A percentile compares a stretch with the other conserved stretches of the same genome.
These are phyloP conservation scores for Elongisporangium undulatum DNA, from an alignment of 352 stramenopile genomes.

Conservation along the genomic window DNA sequence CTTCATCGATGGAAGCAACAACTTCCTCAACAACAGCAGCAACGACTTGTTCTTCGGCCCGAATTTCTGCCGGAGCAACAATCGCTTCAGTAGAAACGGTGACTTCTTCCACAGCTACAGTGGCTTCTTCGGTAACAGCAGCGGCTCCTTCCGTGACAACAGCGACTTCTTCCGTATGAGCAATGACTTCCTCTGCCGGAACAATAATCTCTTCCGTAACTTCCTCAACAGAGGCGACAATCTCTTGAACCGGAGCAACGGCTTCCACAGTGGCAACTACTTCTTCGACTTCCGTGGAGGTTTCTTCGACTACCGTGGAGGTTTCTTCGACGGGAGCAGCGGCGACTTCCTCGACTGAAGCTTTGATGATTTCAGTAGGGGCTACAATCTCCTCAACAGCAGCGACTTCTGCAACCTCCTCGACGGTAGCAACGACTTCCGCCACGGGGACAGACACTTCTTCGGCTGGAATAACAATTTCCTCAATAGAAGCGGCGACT, in stretches of 20 bases:
- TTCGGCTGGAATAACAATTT: no score
- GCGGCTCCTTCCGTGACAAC: background rate
- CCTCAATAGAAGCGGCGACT: constrained; percentile 4
- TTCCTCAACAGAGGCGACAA: background rate
- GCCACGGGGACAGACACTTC: no score
- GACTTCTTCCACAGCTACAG: background rate
- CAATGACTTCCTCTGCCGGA: background rate
- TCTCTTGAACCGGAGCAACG: background rate
- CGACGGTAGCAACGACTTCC: no score
- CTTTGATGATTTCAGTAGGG: background rate
- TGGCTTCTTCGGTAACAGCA: background rate
- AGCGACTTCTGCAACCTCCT: no score
- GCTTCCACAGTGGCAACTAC: background rate
- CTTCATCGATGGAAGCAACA: no score
- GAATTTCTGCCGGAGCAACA: no score
- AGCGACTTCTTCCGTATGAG: background rate
- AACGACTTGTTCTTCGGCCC: no score
- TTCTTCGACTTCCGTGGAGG: background rate
- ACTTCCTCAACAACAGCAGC: no score
- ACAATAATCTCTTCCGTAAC: background rate
- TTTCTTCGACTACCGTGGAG: background rate
- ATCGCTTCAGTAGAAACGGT: background rate
- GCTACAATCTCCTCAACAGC: constrained; percentile 3
- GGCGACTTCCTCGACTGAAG: constrained; percentile 1
- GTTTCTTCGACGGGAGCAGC: constrained; percentile 3